Evolutionary conservation across 2,329 filamentous ascomycete genomes (phyloP).

Genomic region (Ophiocordyceps australis): DNA sequence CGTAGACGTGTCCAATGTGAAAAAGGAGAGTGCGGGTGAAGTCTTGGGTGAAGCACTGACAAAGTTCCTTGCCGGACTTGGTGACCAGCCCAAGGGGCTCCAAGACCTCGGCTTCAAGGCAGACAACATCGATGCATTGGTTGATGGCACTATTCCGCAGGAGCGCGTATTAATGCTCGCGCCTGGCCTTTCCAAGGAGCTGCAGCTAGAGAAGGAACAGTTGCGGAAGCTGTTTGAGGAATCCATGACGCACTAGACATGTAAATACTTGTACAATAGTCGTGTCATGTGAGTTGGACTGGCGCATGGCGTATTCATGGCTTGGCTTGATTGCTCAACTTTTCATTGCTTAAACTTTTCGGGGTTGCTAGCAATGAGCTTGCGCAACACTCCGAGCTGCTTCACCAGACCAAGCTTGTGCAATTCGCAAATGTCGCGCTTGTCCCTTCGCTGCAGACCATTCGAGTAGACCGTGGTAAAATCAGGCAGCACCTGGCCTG

Average conservation of each 20-base stretch:
- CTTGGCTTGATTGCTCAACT: no score
- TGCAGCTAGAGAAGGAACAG: slow-evolving; percentile 54
- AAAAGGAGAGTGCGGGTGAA: slow-evolving; percentile 76
- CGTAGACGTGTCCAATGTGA: slow-evolving; percentile 73
- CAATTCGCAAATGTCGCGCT: slow-evolving; percentile 40
- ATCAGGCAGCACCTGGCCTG: slow-evolving; percentile 41
- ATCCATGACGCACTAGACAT: slow-evolving; percentile 22
- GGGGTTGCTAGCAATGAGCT: slow-evolving; percentile 47
- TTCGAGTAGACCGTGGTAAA: slow-evolving; percentile 53
- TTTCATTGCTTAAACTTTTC: slow-evolving; percentile 30
- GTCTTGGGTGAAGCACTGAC: slow-evolving; percentile 69
- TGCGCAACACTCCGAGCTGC: slow-evolving; percentile 49
- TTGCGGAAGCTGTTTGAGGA: slow-evolving; percentile 50
- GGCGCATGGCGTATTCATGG: no score
- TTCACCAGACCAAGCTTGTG: slow-evolving; percentile 45
- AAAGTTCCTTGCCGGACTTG: slow-evolving; percentile 64
- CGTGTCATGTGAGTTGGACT: no score
- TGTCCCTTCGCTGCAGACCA: slow-evolving; percentile 38
- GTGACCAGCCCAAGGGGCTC: slow-evolving; percentile 79
- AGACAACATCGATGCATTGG: slow-evolving; percentile 61
- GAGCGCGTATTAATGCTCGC: slow-evolving; percentile 80
- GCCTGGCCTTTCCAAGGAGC: slow-evolving; percentile 55
- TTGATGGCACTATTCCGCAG: slow-evolving; percentile 92
- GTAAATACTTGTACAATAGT: no score
- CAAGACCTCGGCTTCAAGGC: slow-evolving; percentile 64